Evolutionary conservation across 148 eudicot genomes (phyloP).

Genomic region (Tetragonia tetragonoides): DNA sequence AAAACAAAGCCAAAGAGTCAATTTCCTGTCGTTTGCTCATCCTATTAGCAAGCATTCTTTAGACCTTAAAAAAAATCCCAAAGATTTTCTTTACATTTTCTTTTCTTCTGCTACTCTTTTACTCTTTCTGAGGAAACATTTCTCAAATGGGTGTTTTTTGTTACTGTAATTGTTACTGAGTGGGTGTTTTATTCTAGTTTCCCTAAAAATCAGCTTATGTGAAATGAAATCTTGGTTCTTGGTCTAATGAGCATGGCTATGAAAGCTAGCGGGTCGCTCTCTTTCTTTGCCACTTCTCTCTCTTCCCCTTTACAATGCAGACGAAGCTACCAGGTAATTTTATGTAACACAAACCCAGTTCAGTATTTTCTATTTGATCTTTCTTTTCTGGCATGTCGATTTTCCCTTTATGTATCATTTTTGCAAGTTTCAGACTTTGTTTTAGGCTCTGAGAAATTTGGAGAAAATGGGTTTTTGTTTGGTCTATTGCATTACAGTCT

Average conservation of each 20-base stretch:
- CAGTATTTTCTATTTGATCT: neutral
- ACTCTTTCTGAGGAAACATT: too few species aligned
- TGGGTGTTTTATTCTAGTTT: neutral
- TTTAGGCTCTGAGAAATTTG: neutral
- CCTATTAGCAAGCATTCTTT: too few species aligned
- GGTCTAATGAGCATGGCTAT: constrained; percentile 28
- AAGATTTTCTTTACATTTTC: too few species aligned
- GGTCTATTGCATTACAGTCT: neutral
- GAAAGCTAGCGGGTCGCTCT: constrained; percentile 21
- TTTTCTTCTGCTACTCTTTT: too few species aligned
- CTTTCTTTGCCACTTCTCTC: constrained; percentile 28
- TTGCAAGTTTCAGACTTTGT: constrained; percentile 16
- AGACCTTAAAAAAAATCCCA: too few species aligned
- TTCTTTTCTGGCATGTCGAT: neutral
- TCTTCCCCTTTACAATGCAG: constrained; percentile 23
- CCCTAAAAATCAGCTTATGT: neutral
- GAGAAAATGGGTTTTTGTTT: neutral
- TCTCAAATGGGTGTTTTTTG: too few species aligned
- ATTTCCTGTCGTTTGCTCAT: too few species aligned
- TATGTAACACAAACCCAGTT: neutral
- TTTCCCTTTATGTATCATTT: neutral
- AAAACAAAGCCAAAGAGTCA: too few species aligned
- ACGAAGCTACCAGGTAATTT: constrained; percentile 17
- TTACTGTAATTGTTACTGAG: too few species aligned
- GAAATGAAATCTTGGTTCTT: constrained; percentile 7